Evolutionary conservation across 352 stramenopile genomes (phyloP).

Genomic region (Thalassiosira livingstoniorum): DNA sequence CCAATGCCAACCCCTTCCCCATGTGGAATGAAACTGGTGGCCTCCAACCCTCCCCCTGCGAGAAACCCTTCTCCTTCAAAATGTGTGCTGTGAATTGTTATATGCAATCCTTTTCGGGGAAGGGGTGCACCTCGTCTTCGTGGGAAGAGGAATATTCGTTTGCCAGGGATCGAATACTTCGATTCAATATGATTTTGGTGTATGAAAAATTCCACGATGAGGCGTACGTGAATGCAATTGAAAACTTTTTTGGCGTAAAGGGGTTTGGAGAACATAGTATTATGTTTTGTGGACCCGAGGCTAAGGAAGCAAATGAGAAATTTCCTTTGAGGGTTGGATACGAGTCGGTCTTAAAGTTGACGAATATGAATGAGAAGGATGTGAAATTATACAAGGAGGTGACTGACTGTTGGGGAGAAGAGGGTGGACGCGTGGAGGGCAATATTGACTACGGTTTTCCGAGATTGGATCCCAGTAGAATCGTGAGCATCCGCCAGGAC

Average conservation of each 20-base stretch:
- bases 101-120: constrained; percentile 47
- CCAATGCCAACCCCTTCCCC: constrained; percentile 46
- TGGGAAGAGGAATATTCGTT: constrained; percentile 42
- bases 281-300: constrained; percentile 46
- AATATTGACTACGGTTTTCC: too few relatives aligned
- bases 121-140: constrained; percentile 38
- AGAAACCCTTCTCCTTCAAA: constrained; percentile 40
- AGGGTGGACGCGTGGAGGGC: too few relatives aligned
- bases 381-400: constrained; percentile 41
- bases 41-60: constrained; percentile 23
- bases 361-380: constrained; percentile 52
- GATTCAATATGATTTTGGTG: constrained; percentile 58
- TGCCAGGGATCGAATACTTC: constrained; percentile 40
- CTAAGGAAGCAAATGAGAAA: constrained; percentile 42
- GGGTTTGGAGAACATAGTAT: constrained; percentile 39
- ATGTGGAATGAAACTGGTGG: constrained; percentile 48
- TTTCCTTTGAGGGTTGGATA: constrained; percentile 41
- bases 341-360: constrained; percentile 32
- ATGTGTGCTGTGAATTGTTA: constrained; percentile 62
- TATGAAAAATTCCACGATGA: constrained; percentile 54
- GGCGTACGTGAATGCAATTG: constrained; percentile 43
- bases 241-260: constrained; percentile 54
- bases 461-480: too few relatives aligned
- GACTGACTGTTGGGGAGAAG: not conserved
- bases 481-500: too few relatives aligned